Evolutionary conservation across 306 rosid species (phyloP), one percentile per base, ranked within the genome.

Genomic region (Dicorynia guianensis): DNA sequence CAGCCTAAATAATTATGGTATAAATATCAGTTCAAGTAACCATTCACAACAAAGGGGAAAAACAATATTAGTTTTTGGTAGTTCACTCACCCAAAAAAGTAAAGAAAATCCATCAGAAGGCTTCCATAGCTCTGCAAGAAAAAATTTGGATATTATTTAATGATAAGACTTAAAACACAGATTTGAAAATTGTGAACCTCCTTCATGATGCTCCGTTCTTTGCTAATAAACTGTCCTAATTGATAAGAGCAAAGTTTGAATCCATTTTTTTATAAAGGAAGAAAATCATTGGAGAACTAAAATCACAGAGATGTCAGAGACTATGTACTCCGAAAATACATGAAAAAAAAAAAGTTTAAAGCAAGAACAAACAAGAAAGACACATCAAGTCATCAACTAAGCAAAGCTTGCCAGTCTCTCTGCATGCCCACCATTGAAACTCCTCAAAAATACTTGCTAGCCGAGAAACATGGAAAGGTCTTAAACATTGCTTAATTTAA

Each of bases 61-160:
- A 61, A 40, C 55, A 20, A 47, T 14, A 75, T 25, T 25, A 2
- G 36, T 35, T 62, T 60, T 71, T 52, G 78, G 47, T 25, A 58
- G 53, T 47, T 81, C 53, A 42, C 98, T 84, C 82, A 94, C 98
- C 98, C 98, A 84, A 89, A 94, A 79, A 94, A 92, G 83, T 88
- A 87, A 17, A 94, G 95, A 87, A 94, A 94, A 82, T 94, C 97
- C 93, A 87, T 86, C 38, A 94, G 81, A 82, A 94, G 93, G 83
- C 91, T 87, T 78, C 98, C 98, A 85, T 85, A 85, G 65, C 86
- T 94, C 98, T 92, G 96, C 83, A 87, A 84, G 44, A 82, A 81
- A 77, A 77, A 25, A 25, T 25, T 25, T 2, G 2, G 30, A 25
- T 25, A 25, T 25, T 25, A 25, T 25, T 1, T 25, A 25, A 25